Conservation (phyloP, 2,329 filamentous ascomycete species). For the Colletotrichum euphorbiae region DNA sequence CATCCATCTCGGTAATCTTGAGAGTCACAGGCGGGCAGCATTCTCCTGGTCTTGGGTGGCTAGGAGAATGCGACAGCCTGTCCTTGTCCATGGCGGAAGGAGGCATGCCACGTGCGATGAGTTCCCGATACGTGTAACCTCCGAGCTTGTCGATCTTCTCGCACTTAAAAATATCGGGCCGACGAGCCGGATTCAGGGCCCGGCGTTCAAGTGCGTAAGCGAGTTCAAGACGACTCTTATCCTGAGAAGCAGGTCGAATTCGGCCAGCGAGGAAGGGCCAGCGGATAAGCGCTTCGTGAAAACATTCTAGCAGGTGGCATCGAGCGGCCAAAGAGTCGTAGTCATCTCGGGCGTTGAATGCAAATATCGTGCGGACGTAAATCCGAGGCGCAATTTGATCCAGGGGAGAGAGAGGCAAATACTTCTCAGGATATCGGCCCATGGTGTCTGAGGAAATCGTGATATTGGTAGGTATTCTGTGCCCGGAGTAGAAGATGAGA, state of each 20-base stretch:
- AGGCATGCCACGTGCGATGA: background rate
- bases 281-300: background rate
- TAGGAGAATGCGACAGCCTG: slow-evolving; percentile 18
- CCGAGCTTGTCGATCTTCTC: background rate
- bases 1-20: background rate
- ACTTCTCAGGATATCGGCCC: background rate
- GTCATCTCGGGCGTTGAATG: background rate
- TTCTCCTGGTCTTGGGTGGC: slow-evolving; percentile 26
- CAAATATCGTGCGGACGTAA: slow-evolving; percentile 26
- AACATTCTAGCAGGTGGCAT: background rate
- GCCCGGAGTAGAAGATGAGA: background rate
- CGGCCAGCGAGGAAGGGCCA: slow-evolving; percentile 33
- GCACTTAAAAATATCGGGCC: background rate
- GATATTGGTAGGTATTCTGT: accelerated
- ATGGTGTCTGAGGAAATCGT: accelerated
- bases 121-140: background rate
- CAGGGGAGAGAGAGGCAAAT: background rate
- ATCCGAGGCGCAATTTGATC: slow-evolving; percentile 36
- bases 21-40: slow-evolving; percentile 25
- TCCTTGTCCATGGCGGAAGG: slow-evolving; percentile 28
- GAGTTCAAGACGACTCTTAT: slow-evolving; percentile 23
- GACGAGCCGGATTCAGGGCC: background rate
- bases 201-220: background rate
- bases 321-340: background rate
- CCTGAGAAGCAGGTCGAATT: background rate